Conservation (phyloP, 2,329 filamentous ascomycete species). For the Endoconidiophora polonica region DNA sequence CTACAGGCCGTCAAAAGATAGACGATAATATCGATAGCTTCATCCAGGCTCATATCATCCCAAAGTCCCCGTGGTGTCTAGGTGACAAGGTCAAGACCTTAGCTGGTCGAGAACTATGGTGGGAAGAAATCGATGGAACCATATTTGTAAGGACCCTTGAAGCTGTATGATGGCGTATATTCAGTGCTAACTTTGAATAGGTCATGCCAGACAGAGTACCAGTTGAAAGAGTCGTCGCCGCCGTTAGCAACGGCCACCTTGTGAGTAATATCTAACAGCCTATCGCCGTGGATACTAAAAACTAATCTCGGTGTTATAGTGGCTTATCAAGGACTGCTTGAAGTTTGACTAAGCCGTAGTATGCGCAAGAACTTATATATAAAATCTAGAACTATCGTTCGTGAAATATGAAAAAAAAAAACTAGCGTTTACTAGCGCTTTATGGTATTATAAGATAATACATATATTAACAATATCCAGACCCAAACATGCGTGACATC, state of each 20-base stretch:
- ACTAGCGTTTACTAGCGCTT: neutral
- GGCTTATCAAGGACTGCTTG: neutral
- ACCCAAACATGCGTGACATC: neutral
- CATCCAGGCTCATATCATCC: conserved; percentile 71
- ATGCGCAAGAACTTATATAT: no score
- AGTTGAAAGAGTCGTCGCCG: conserved; percentile 55
- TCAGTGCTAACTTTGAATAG: conserved; percentile 21
- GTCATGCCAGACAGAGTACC: conserved; percentile 68
- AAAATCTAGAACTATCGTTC: no score
- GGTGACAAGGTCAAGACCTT: conserved; percentile 48
- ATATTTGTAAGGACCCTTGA: neutral
- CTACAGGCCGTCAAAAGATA: conserved; percentile 59
- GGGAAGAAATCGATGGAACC: conserved; percentile 53
- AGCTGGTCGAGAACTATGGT: conserved; percentile 59
- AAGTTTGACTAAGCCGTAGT: neutral
- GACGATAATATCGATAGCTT: conserved; percentile 61
- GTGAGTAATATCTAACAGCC: conserved; percentile 21
- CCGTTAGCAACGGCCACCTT: conserved; percentile 76
- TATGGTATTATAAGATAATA: neutral
- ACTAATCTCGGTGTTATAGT: neutral
- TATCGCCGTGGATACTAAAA: neutral
- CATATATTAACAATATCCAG: neutral
- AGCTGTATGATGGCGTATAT: conserved; percentile 3
- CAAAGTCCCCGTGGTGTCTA: conserved; percentile 57
- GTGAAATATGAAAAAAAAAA: no score